Evolutionary conservation across 1,284 basidiomycete genomes (phyloP), one percentile per base, ranked within the genome.

Genomic region (Blastosporella zonata): DNA sequence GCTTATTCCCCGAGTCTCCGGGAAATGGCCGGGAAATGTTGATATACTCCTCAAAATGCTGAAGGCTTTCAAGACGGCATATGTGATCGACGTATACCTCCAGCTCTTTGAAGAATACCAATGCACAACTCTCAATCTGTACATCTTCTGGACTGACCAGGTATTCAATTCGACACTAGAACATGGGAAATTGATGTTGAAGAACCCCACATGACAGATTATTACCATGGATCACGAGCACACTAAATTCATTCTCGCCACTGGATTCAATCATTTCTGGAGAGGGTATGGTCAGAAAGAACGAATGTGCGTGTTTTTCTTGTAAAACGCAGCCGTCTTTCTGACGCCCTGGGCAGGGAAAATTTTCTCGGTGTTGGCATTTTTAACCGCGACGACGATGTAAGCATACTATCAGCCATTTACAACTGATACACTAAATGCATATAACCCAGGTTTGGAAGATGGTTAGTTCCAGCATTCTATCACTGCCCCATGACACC

Each of bases 201-300:
- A 38, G 13, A 27, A 15, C n/a, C 45, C 27, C 10, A 35, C 25
- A 6, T 6, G 29, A 48, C 54, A 84, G 83, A 81, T 85, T 18
- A 81, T 85, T 41, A 78, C 82, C 33, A 85, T 84, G 81, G 84
- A 87, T 61, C 78, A 82, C 60, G 76, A 83, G 48, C 82, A 86
- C 55, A 68, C 73, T 50, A 84, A 86, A 60, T 82, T 76, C 56
- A 69, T 85, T n/a, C 64, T 83, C 2, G 70, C 83, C 0, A 85
- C 84, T 1, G 84, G 84, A 0, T 87, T 87, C 57, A 67, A 71
- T 37, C 67, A 77, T 40, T 87, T 86, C 57, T 84, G 80, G 78
- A 71, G 82, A 61, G 84, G 84, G 12, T 62, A 66, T 18, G 65
- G 69, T 13, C 81, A 82, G 62, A 81, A 82, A 54, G 82, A 84